Percentiles rank a stretch among this genome's conserved stretches.
Conservation (phyloP, 495 filamentous ascomycete genomes). For the Aspergillus nidulans region DNA sequence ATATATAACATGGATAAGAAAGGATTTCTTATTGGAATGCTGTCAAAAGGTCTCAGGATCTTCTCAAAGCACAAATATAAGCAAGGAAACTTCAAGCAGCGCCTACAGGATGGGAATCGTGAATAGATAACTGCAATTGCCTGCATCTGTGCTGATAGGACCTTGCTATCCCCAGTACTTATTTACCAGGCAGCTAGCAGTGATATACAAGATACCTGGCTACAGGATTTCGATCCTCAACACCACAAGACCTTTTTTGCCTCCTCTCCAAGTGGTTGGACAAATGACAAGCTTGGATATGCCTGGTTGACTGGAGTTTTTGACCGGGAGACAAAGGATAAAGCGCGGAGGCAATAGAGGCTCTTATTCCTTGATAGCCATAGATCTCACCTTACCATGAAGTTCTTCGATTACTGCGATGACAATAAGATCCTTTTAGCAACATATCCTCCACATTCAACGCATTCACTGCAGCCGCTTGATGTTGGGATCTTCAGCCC, state of each 20-base stretch:
- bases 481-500: conserved; percentile 2
- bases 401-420: conserved; percentile 6
- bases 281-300: neutral
- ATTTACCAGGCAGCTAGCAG: neutral
- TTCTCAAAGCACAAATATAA: conserved; percentile 5
- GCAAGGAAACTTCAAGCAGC: neutral
- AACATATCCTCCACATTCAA: conserved; percentile 9
- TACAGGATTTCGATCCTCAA: conserved; percentile 6
- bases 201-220: neutral
- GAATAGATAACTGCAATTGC: conserved; percentile 10
- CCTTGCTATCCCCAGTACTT: neutral
- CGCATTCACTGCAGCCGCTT: conserved; percentile 7
- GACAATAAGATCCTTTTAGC: conserved; percentile 8
- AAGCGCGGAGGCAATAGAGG: neutral
- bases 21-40: neutral
- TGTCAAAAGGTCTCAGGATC: conserved; percentile 2
- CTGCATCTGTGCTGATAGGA: conserved; percentile 4
- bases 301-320: conserved; percentile 3
- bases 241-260: conserved; percentile 1
- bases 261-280: neutral
- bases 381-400: conserved; percentile 5
- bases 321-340: conserved; percentile 4
- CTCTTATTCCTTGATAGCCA: neutral
- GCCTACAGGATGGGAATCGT: conserved; percentile 8
- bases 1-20: conserved; percentile 4